These are phyloP conservation scores for Bryum argenteum DNA, from an alignment of 225 moss, liverwort and hornwort species.

Conservation along the genomic window DNA sequence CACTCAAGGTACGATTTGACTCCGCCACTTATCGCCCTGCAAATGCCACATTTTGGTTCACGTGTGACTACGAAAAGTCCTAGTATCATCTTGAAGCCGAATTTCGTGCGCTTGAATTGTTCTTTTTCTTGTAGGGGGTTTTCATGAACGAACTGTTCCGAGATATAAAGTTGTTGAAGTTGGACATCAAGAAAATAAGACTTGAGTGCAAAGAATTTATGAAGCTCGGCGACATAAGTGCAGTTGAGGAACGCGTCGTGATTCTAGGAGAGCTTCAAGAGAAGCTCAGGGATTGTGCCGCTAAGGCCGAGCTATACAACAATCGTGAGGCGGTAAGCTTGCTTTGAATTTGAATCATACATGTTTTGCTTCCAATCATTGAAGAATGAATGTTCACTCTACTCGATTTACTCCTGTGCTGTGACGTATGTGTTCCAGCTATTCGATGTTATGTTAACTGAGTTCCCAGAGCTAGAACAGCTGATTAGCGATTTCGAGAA, in stretches of 20 bases:
- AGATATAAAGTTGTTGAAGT: constrained; percentile 56
- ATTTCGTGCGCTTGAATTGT: background rate
- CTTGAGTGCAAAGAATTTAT: constrained; percentile 73
- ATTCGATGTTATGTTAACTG: constrained; percentile 67
- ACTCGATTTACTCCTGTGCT: constrained; percentile 3
- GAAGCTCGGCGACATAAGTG: constrained; percentile 67
- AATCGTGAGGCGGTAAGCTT: constrained; percentile 57
- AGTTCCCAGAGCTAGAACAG: constrained; percentile 60
- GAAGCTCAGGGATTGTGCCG: constrained; percentile 52
- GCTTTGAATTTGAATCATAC: background rate
- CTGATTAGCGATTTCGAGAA: constrained; percentile 63
- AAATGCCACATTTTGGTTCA: background rate
- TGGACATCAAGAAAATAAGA: constrained; percentile 52
- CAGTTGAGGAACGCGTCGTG: constrained; percentile 66
- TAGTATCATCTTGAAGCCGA: background rate
- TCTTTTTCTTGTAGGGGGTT: constrained; percentile 39
- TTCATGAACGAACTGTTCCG: constrained; percentile 62
- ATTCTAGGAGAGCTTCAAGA: constrained; percentile 68
- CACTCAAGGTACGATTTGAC: constrained; percentile 44
- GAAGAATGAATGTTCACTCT: background rate
- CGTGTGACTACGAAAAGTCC: background rate
- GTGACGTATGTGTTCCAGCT: constrained; percentile 42
- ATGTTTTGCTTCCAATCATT: background rate
- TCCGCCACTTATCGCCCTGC: background rate
- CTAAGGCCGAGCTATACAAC: constrained; percentile 63